A percentile compares a stretch with the other conserved stretches of the same genome.
phyloP scores from a whole-genome alignment of 2,329 filamentous ascomycete genomes.

The Fusarium pseudoanthophilum region DNA sequence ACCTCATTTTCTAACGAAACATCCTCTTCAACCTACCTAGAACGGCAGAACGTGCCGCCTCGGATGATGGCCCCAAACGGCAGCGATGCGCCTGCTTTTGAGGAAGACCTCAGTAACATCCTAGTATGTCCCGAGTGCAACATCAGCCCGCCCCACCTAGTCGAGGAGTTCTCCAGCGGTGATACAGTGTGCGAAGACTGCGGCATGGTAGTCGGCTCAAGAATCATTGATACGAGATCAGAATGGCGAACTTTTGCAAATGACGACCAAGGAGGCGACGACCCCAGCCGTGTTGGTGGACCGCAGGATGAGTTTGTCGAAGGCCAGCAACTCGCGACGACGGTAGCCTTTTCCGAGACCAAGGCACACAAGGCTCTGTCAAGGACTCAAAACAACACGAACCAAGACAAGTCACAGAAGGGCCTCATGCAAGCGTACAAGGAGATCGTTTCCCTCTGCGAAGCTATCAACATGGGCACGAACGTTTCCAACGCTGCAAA shows the following conservation, averaged over 20 bases:
- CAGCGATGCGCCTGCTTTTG: constrained; percentile 61
- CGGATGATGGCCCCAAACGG: constrained; percentile 60
- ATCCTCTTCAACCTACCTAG: constrained; percentile 52
- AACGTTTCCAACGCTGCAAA: constrained; percentile 90
- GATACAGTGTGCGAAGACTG: constrained; percentile 95
- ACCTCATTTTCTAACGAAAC: constrained; percentile 39
- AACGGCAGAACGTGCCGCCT: constrained; percentile 53
- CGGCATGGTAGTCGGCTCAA: constrained; percentile 88
- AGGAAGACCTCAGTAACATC: constrained; percentile 86
- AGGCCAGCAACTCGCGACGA: constrained; percentile 88
- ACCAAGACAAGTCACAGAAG: constrained; percentile 86
- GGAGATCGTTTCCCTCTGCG: constrained; percentile 88
- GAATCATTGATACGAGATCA: constrained; percentile 93
- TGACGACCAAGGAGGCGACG: constrained; percentile 95
- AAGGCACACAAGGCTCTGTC: constrained; percentile 78
- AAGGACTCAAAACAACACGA: constrained; percentile 86
- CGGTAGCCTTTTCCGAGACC: constrained; percentile 84
- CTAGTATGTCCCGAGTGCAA: constrained; percentile 92
- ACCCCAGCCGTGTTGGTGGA: constrained; percentile 97
- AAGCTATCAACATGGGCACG: constrained; percentile 82
- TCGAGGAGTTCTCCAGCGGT: constrained; percentile 91
- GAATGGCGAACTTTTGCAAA: constrained; percentile 99
- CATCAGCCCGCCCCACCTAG: constrained; percentile 88
- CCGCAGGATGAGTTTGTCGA: constrained; percentile 90
- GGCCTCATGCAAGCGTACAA: constrained; percentile 84